Evolutionary conservation across 2,329 filamentous ascomycete species (phyloP).

Genomic region (Fusarium veterinarium): DNA sequence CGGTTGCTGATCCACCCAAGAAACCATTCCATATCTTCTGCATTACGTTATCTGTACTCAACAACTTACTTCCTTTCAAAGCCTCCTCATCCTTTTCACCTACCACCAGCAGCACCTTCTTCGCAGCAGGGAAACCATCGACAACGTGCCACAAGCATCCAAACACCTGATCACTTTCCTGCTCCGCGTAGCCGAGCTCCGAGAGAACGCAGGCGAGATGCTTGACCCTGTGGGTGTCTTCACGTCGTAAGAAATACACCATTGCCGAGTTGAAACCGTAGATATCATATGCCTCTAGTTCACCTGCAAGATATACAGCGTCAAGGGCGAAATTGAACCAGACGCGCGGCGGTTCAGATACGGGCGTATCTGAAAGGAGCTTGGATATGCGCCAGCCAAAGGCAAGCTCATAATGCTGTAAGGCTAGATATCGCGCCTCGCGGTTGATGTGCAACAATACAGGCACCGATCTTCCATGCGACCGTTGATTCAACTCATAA

Average conservation of each 20-base stretch:
- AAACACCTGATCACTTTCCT: conserved; percentile 59
- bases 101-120: conserved; percentile 55
- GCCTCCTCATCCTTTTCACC: conserved; percentile 52
- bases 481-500: conserved; percentile 43
- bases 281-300: conserved; percentile 60
- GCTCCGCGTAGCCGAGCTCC: conserved; percentile 57
- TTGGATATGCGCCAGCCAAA: conserved; percentile 61
- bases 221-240: conserved; percentile 57
- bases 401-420: conserved; percentile 57
- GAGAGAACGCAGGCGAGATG: conserved; percentile 58
- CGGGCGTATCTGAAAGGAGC: conserved; percentile 50
- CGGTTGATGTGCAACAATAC: conserved; percentile 58
- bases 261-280: conserved; percentile 61
- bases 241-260: conserved; percentile 59
- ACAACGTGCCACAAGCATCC: conserved; percentile 61
- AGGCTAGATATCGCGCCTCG: conserved; percentile 57
- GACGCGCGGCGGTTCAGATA: conserved; percentile 52
- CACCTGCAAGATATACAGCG: conserved; percentile 60
- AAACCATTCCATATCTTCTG: conserved; percentile 62
- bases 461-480: conserved; percentile 48
- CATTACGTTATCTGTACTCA: conserved; percentile 52
- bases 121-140: conserved; percentile 55
- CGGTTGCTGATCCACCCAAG: conserved; percentile 54
- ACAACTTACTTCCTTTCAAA: conserved; percentile 46
- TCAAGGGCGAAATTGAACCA: conserved; percentile 63